phyloP scores from a whole-genome alignment of 2,329 filamentous ascomycete genomes.

The Fusarium nisikadoi region DNA sequence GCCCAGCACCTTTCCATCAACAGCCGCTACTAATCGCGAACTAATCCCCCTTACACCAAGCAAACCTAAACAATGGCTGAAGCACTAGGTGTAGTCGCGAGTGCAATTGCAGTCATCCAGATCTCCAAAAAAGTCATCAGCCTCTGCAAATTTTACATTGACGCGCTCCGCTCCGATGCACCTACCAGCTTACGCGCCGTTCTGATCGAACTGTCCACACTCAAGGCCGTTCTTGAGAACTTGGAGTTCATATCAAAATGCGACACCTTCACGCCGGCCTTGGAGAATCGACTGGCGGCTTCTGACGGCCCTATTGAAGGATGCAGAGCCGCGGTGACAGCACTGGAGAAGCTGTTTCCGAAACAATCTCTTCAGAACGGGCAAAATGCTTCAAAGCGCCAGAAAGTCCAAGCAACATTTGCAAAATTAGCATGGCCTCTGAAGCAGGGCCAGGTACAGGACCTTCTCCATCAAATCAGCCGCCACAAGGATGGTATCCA shows the following conservation, averaged over 20 bases:
- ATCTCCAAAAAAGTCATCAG: neutral
- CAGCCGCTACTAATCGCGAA: no score
- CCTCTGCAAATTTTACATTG: neutral
- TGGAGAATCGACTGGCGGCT: neutral
- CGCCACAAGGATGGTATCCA: fast-evolving
- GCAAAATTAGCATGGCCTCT: neutral
- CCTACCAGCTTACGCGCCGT: neutral
- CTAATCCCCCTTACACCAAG: neutral
- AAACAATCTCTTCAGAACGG: neutral
- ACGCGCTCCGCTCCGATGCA: neutral
- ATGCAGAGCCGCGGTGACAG: neutral
- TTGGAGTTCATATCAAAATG: neutral
- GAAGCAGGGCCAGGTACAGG: neutral
- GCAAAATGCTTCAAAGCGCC: neutral
- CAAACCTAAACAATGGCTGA: neutral
- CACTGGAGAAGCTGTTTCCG: fast-evolving
- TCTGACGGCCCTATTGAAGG: neutral
- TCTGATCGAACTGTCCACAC: neutral
- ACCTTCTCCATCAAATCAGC: neutral
- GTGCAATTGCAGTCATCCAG: neutral
- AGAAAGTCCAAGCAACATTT: neutral
- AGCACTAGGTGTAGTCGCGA: neutral
- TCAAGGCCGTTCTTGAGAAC: neutral
- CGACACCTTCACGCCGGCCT: neutral
- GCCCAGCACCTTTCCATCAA: neutral